Evolutionary conservation across 768 basidiomycete genomes (phyloP), one percentile per base, ranked within the genome.

Genomic region (Kwoniella sp.): DNA sequence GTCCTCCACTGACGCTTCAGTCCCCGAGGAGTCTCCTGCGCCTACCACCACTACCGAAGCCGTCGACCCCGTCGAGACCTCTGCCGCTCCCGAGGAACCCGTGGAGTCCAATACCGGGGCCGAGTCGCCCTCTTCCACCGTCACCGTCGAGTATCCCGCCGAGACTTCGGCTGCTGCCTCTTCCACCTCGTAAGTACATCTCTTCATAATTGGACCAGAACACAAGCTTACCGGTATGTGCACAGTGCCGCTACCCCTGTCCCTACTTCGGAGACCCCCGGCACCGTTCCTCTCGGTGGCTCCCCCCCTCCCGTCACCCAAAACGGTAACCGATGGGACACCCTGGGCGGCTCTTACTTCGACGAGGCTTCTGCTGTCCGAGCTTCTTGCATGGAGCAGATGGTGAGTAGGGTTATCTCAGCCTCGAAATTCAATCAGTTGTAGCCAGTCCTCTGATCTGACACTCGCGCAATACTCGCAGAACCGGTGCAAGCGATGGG

Each of bases 401-500:
- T 62, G 60, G 59, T 53, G 21, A 52, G 59, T 44, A 1, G 44
- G 9, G 13, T 13, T 44, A 19, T 9, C 17, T 44, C 40, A 10
- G 12, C 5, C 4, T 7, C 8, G 2, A 37, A 2, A 2, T 13
- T 1, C 17, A 10, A 37, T 17, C 21, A 13, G 1, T 13, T 27
- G 6, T 8, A 10, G n/a, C 25, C 1, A 15, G 8, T n/a, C 2
- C 19, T 13, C 26, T 1, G 17, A 0, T 8, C 40, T n/a, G 17
- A n/a, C n/a, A n/a, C n/a, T n/a, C n/a, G n/a, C n/a, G n/a, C n/a
- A n/a, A n/a, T n/a, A n/a, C n/a, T 5, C 58, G 4, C 33, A 60
- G 59, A 62, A 62, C 53, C 44, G 46, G 33, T 62, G 60, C 53
- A 62, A 62, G 44, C 29, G 30, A 30, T 62, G 60, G 60, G 60